Evolutionary conservation across 1,284 basidiomycete genomes (phyloP).

Genomic region (Cryptococcus jaspeensis): DNA sequence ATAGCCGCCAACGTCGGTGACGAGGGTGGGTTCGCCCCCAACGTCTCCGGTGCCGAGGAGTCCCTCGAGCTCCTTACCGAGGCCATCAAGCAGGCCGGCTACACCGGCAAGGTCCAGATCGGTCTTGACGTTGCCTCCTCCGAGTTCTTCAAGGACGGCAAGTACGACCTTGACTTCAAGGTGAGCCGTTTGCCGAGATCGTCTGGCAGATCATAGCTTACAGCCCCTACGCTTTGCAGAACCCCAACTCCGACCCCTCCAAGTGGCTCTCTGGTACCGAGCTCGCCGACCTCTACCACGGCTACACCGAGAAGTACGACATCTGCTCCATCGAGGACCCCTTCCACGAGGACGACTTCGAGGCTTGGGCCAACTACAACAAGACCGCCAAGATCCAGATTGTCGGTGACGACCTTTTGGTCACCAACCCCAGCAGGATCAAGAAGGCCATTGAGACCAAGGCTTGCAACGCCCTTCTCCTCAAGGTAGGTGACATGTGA

Average conservation of each 20-base stretch:
- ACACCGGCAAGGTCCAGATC: constrained; percentile 98
- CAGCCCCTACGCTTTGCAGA: constrained; percentile 60
- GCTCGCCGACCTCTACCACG: constrained; percentile 90
- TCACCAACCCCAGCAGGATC: constrained; percentile 97
- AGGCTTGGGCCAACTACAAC: constrained; percentile 94
- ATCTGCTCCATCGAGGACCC: constrained; percentile 98
- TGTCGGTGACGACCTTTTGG: constrained; percentile 97
- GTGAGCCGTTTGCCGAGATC: constrained; percentile 25
- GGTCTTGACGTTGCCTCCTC: constrained; percentile 98
- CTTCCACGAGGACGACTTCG: constrained; percentile 99
- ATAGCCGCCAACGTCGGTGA: constrained; percentile 98
- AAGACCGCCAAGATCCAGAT: constrained; percentile 62
- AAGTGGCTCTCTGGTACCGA: constrained; percentile 93
- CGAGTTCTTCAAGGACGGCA: constrained; percentile 99
- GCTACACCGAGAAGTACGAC: constrained; percentile 86
- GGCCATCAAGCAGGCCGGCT: constrained; percentile 96
- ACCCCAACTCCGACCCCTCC: constrained; percentile 95
- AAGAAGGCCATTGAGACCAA: constrained; percentile 99
- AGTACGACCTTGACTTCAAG: constrained; percentile 96
- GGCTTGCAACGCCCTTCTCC: constrained; percentile 96
- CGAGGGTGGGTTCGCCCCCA: constrained; percentile 99
- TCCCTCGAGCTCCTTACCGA: constrained; percentile 93
- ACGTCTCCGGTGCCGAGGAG: constrained; percentile 95
- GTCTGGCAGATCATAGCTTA: not conserved
- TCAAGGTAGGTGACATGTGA: constrained; percentile 65